Percentiles rank a stretch among this genome's conserved stretches.
Evolutionary conservation across 306 rosid species (phyloP).

Genomic region (Lathyrus aphaca): DNA sequence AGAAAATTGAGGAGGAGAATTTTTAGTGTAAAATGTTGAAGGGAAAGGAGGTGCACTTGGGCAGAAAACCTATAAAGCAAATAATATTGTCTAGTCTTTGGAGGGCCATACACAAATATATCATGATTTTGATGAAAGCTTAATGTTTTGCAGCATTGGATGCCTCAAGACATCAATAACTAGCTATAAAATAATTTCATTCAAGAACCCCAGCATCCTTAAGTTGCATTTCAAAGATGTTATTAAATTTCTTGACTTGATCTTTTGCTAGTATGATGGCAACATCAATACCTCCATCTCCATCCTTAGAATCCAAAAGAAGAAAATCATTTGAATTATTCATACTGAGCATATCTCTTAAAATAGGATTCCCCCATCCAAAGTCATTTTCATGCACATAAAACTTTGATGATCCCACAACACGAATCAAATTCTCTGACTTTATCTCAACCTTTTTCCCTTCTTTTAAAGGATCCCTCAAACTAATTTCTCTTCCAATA

Average conservation of each 20-base stretch:
- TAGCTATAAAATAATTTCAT: background rate
- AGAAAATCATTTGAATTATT: too few relatives aligned
- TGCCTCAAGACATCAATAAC: too few relatives aligned
- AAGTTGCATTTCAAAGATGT: conserved; percentile 20
- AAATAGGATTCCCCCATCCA: conserved; percentile 34
- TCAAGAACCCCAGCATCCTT: background rate
- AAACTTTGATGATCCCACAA: conserved; percentile 23
- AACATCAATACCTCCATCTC: conserved; percentile 36
- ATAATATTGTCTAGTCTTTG: too few relatives aligned
- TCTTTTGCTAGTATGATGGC: background rate
- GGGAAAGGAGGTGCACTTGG: too few relatives aligned
- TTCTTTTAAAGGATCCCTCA: background rate
- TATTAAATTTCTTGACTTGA: conserved; percentile 19
- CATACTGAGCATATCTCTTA: too few relatives aligned
- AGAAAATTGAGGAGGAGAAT: too few relatives aligned
- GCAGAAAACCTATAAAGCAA: too few relatives aligned
- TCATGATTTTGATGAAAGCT: too few relatives aligned
- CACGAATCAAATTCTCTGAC: background rate
- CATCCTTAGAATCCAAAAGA: conserved; percentile 19
- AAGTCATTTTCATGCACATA: conserved; percentile 32
- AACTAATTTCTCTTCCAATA: conserved; percentile 12
- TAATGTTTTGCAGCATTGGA: too few relatives aligned
- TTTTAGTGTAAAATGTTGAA: too few relatives aligned
- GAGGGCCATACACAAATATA: too few relatives aligned
- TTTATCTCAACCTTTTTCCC: background rate